Evolutionary conservation across 2,329 filamentous ascomycete species (phyloP).

Genomic region (Apiospora saccharicola): DNA sequence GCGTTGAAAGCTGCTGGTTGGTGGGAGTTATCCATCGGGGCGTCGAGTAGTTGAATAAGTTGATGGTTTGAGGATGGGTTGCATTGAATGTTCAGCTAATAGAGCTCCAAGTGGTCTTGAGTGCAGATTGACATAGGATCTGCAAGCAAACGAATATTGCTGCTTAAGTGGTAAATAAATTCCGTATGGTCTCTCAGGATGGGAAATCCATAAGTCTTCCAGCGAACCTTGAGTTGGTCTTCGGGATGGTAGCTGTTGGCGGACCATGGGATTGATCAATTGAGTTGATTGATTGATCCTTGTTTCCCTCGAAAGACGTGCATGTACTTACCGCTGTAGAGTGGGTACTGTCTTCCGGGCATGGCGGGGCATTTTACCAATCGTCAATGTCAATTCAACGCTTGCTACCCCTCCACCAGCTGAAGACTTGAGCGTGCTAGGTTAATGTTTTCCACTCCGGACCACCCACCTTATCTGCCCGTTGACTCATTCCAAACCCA

Average conservation of each 20-base stretch:
- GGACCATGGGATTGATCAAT: too few relatives aligned
- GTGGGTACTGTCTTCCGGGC: not conserved
- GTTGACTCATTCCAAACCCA: slow-evolving; percentile 13
- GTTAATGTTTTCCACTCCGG: slow-evolving; percentile 5
- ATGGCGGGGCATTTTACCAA: slow-evolving; percentile 4
- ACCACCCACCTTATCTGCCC: not conserved
- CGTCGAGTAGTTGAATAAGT: slow-evolving; percentile 26
- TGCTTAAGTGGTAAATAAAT: not conserved
- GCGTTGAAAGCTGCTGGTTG: slow-evolving; percentile 12
- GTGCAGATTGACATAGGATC: not conserved
- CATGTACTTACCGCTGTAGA: too few relatives aligned
- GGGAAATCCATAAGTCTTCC: not conserved
- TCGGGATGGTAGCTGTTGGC: not conserved
- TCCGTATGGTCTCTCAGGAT: not conserved
- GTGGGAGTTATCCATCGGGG: slow-evolving; percentile 23
- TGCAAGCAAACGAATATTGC: not conserved
- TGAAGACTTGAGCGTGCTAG: slow-evolving; percentile 1
- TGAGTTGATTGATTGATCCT: too few relatives aligned
- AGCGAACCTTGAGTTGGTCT: not conserved
- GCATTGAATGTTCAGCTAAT: slow-evolving; percentile 7
- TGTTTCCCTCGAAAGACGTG: too few relatives aligned
- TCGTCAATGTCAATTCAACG: not conserved
- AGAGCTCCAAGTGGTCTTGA: not conserved
- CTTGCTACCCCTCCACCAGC: slow-evolving; percentile 19
- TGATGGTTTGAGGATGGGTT: slow-evolving; percentile 29